Evolutionary conservation across 2,329 filamentous ascomycete species (phyloP), one percentile per base, ranked within the genome.

Genomic region (Cladosporium austrohemisphaericum): DNA sequence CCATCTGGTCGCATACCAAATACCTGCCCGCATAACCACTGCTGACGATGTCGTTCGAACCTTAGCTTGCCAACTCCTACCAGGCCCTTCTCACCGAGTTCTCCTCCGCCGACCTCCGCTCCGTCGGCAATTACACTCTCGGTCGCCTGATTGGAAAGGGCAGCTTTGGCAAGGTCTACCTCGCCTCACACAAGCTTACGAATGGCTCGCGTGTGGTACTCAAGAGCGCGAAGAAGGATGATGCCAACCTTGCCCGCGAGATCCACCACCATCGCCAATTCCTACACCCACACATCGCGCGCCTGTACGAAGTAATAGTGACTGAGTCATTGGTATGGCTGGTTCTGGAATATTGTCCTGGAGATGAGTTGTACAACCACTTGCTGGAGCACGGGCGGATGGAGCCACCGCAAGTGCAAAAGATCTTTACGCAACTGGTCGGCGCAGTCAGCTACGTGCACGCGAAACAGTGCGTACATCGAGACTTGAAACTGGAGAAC

Each of bases 221-320:
- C 71, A 98, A 98, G 72, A 96, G 91, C 53, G 93, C 93, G 55
- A 92, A 93, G 67, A 96, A 95, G 69, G 86, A 91, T 65, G 93
- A 98, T 69, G 83, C 88, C 48, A 98, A 98, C 67, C 84, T 98
- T 41, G 92, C 92, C 13, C 86, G 93, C 60, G 93, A 98, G 69
- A 98, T 98, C 60, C 93, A 98, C 69, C 93, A 98, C 68, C 93
- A 98, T 68, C 87, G 93, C 59, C 93, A 98, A 70, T 96, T 98
- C 70, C 80, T 95, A 57, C 93, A 98, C 65, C 93, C 93, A 18
- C 93, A 98, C 71, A 98, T 98, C 61, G 91, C 93, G 37, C 82
- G 93, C 43, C 76, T 98, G 18, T 97, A 98, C 75, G 93, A 98
- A 74, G 92, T 98, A 52, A 95, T 98, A 61, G 91, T 98, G 55